These are phyloP conservation scores for Pichia sp. DNA, from an alignment of 1,139 yeast species.

Conservation along the genomic window DNA sequence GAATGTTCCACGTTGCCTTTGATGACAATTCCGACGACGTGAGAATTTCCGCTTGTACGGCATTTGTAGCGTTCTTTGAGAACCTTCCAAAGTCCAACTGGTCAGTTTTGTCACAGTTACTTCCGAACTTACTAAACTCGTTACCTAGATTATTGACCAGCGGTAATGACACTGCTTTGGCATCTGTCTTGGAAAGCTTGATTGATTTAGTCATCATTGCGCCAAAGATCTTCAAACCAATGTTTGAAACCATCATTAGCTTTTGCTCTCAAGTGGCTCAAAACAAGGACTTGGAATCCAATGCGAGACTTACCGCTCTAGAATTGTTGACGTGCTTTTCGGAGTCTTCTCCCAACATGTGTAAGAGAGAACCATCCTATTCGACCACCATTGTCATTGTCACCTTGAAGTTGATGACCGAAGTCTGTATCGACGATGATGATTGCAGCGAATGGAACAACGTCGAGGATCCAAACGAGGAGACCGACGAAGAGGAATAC, in stretches of 20 bases:
- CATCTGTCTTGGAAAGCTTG: constrained; percentile 80
- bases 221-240: constrained; percentile 86
- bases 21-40: constrained; percentile 74
- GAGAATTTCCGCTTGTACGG: constrained; percentile 84
- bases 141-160: constrained; percentile 74
- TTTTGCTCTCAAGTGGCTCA: constrained; percentile 78
- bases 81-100: constrained; percentile 71
- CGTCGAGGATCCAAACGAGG: constrained; percentile 59
- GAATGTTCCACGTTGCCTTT: constrained; percentile 73
- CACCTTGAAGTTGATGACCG: constrained; percentile 82
- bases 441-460: constrained; percentile 63
- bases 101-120: constrained; percentile 65
- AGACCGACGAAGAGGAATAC: constrained; percentile 73
- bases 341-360: constrained; percentile 93
- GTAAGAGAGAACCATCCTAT: constrained; percentile 70
- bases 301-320: constrained; percentile 76
- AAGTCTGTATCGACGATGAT: constrained; percentile 78
- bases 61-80: constrained; percentile 85
- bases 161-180: constrained; percentile 74
- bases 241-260: constrained; percentile 80
- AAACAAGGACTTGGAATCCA: constrained; percentile 69
- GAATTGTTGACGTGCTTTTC: constrained; percentile 86
- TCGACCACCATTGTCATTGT: constrained; percentile 64
- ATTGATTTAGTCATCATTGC: constrained; percentile 90
- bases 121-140: constrained; percentile 79